Base-by-base conservation (phyloP, 495 filamentous ascomycete species). In the Achaetomiella virescens region DNA sequence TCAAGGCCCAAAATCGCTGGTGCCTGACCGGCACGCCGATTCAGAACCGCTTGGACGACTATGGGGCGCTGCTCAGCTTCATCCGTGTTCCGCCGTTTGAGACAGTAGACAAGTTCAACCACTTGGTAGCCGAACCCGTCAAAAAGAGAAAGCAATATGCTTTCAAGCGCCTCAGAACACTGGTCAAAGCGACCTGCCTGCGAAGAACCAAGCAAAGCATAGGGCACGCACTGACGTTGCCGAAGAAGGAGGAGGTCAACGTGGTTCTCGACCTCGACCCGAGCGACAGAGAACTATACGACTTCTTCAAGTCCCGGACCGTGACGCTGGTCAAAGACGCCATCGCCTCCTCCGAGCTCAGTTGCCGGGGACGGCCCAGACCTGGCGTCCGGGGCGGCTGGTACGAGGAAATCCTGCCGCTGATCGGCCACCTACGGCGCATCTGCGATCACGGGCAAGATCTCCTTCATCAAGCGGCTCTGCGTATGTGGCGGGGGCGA, bases 21-120 rank as follows among this genome's bases (percentile, higher is more conserved):
- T 79, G 76, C 51, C 50, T 78, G 11, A 78, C 72, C 0, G 78
- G 75, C 4, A 80, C 78, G 5, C 76, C 76, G 1, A 74, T 74
- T 54, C 77, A 81, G 43, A 81, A 82, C 52, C 65, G 60, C 2
- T 60, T 82, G 3, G 72, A 80, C 0, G 79, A 81, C 54, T 55
- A 81, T 4, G 75, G 68, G 1, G 48, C 79, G 6, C 66, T 82
- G 0, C 57, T 79, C 24, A 60, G 60, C 10, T 81, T 81, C 57
- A 58, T 82, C n/a, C 62, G 67, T 5, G 61, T 71, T 9, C 50
- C 64, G 4, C 75, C 70, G 25, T 20, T 51, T 12, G 48, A 38
- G 31, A 51, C n/a, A n/a, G n/a, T n/a, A n/a, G n/a, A n/a, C n/a
- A n/a, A n/a, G n/a, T n/a, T n/a, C n/a, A n/a, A n/a, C n/a, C n/a